A percentile compares a stretch with the other conserved stretches of the same genome.
Evolutionary conservation across 768 basidiomycete genomes (phyloP).

Genomic region (Piloderma croceum): DNA sequence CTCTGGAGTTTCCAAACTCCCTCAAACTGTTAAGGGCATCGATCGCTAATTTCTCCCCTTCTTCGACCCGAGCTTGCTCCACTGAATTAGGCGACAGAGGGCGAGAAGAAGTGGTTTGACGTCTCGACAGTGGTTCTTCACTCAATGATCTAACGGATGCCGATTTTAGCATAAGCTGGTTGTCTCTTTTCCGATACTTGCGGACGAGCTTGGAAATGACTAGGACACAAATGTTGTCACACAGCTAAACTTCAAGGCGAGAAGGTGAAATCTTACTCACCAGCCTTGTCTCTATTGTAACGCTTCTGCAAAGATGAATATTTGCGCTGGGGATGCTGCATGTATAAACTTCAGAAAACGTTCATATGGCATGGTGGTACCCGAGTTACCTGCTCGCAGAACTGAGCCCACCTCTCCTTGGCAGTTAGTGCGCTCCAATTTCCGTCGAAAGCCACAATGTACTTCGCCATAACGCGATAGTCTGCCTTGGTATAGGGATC

Average conservation of each 20-base stretch:
- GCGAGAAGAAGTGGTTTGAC: too few species aligned
- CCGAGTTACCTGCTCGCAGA: slow-evolving; percentile 42
- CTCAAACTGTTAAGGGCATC: too few species aligned
- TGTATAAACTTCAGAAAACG: not conserved
- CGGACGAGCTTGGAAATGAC: slow-evolving; percentile 22
- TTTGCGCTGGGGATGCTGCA: slow-evolving; percentile 49
- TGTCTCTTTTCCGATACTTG: slow-evolving; percentile 20
- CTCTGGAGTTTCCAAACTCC: too few species aligned
- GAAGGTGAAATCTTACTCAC: slow-evolving; percentile 36
- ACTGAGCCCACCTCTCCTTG: slow-evolving; percentile 53
- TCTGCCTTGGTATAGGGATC: slow-evolving; percentile 54
- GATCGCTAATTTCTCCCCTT: too few species aligned
- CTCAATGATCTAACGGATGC: too few species aligned
- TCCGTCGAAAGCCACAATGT: slow-evolving; percentile 46
- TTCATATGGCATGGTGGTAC: not conserved
- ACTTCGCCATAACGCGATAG: slow-evolving; percentile 51
- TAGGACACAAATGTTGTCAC: slow-evolving; percentile 25
- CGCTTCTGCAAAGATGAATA: slow-evolving; percentile 59
- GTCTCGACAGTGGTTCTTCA: too few species aligned
- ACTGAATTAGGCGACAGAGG: too few species aligned
- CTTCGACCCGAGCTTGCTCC: too few species aligned
- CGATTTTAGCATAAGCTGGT: too few species aligned
- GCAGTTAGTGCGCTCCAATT: slow-evolving; percentile 38
- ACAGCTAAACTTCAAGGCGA: not conserved
- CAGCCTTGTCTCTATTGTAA: slow-evolving; percentile 45